Conservation (phyloP, 768 basidiomycete species). For the Fibroporia radiculosa region DNA sequence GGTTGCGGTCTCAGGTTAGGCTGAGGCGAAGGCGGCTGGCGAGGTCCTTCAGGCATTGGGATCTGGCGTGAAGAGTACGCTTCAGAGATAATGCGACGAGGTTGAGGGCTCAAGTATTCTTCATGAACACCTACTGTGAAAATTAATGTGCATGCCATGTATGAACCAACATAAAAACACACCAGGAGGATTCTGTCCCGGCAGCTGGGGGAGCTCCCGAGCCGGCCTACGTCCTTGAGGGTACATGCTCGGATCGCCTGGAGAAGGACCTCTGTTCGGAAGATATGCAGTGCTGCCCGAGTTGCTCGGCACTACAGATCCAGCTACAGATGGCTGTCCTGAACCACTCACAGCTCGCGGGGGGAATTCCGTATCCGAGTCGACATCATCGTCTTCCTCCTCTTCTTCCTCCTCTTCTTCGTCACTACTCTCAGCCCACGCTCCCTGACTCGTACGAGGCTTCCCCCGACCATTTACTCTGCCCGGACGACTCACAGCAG, state of each 20-base stretch:
- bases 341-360: slow-evolving; percentile 7
- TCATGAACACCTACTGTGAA: slow-evolving; percentile 22
- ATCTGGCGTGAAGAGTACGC: slow-evolving; percentile 49
- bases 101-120: slow-evolving; percentile 28
- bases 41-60: slow-evolving; percentile 15
- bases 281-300: slow-evolving; percentile 1
- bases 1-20: slow-evolving; percentile 22
- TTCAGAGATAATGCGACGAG: slow-evolving; percentile 47
- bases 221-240: slow-evolving; percentile 33
- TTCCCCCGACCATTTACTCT: slow-evolving; percentile 35
- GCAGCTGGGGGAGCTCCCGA: slow-evolving; percentile 61
- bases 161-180: slow-evolving; percentile 6
- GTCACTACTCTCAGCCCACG: slow-evolving; percentile 68
- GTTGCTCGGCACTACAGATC: slow-evolving; percentile 1
- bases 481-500: slow-evolving; percentile 70
- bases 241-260: slow-evolving; percentile 13
- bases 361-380: slow-evolving; percentile 48
- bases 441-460: slow-evolving; percentile 33
- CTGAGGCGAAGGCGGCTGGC: slow-evolving; percentile 18
- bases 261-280: slow-evolving; percentile 6
- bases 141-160: neutral
- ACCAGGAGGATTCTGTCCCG: slow-evolving; percentile 33
- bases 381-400: slow-evolving; percentile 59
- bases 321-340: slow-evolving; percentile 15
- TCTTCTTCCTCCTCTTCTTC: slow-evolving; percentile 78